Conservation (phyloP, 1,284 basidiomycete genomes). For the Malassezia equina region DNA sequence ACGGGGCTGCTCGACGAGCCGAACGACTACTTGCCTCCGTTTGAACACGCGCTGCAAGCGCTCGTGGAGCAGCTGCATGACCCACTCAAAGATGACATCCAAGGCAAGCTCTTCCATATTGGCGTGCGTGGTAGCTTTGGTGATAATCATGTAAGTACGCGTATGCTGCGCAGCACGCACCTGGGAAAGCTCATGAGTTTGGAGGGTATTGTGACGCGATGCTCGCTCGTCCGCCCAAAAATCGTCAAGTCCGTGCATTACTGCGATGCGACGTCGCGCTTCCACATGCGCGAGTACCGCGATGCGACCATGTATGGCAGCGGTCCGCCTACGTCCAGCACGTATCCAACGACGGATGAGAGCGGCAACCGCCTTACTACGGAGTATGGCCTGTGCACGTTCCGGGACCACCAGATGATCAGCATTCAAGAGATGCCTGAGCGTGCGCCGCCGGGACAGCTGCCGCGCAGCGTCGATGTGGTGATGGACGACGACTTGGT, state of each 20-base stretch:
- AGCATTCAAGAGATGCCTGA: constrained; percentile 99
- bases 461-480: constrained; percentile 89
- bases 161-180: constrained; percentile 75
- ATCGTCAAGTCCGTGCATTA: constrained; percentile 95
- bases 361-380: constrained; percentile 76
- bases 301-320: constrained; percentile 87
- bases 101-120: constrained; percentile 60
- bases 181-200: constrained; percentile 92
- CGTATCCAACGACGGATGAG: constrained; percentile 78
- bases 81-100: constrained; percentile 69
- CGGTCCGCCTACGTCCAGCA: constrained; percentile 28
- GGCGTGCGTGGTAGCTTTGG: constrained; percentile 98
- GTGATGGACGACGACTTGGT: constrained; percentile 94
- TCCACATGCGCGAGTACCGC: constrained; percentile 82
- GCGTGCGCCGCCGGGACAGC: constrained; percentile 87
- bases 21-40: constrained; percentile 77
- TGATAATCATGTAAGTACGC: constrained; percentile 91
- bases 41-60: constrained; percentile 71
- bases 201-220: constrained; percentile 95
- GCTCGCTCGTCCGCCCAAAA: constrained; percentile 94
- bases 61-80: constrained; percentile 68
- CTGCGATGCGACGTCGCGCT: constrained; percentile 71
- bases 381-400: constrained; percentile 84
- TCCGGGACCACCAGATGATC: constrained; percentile 92
- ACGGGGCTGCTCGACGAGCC: constrained; percentile 68